Evolutionary conservation across 768 basidiomycete species (phyloP).

Genomic region (Podaxis sp.): DNA sequence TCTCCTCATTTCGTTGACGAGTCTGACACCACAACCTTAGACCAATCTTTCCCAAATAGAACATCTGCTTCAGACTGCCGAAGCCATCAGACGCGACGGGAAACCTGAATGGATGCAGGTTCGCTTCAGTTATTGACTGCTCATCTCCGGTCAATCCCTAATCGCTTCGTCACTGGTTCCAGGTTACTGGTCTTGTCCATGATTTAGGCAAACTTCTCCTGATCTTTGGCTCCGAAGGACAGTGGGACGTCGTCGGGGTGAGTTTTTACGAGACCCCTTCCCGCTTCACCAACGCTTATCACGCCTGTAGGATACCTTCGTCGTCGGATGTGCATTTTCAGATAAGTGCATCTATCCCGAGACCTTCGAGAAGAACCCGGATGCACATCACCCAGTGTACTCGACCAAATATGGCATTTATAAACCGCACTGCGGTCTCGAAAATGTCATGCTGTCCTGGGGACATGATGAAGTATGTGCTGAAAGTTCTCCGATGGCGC

Average conservation of each 20-base stretch:
- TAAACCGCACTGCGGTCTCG: conserved; percentile 74
- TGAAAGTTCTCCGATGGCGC: conserved; percentile 1
- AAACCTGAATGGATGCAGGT: conserved; percentile 93
- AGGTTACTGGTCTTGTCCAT: conserved; percentile 80
- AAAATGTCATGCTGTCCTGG: conserved; percentile 88
- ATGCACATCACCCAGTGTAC: conserved; percentile 61
- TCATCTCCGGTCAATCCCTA: neutral
- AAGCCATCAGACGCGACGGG: conserved; percentile 81
- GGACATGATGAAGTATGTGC: conserved; percentile 80
- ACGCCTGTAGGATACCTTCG: conserved; percentile 41
- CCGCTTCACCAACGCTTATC: conserved; percentile 14
- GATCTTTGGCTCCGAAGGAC: conserved; percentile 82
- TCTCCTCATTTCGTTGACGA: conserved; percentile 2
- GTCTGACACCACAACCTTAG: conserved; percentile 37
- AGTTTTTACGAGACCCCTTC: conserved; percentile 21
- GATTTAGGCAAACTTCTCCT: conserved; percentile 87
- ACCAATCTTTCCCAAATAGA: conserved; percentile 83
- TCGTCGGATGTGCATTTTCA: conserved; percentile 85
- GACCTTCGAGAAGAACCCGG: conserved; percentile 74
- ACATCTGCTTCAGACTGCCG: conserved; percentile 89
- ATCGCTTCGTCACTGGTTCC: neutral
- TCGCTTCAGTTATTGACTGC: neutral
- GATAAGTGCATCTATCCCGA: conserved; percentile 82
- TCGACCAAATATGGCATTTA: conserved; percentile 76
- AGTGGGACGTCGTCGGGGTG: conserved; percentile 95